phyloP scores from a whole-genome alignment of 495 filamentous ascomycete species.

The Daldinia vernicosa region DNA sequence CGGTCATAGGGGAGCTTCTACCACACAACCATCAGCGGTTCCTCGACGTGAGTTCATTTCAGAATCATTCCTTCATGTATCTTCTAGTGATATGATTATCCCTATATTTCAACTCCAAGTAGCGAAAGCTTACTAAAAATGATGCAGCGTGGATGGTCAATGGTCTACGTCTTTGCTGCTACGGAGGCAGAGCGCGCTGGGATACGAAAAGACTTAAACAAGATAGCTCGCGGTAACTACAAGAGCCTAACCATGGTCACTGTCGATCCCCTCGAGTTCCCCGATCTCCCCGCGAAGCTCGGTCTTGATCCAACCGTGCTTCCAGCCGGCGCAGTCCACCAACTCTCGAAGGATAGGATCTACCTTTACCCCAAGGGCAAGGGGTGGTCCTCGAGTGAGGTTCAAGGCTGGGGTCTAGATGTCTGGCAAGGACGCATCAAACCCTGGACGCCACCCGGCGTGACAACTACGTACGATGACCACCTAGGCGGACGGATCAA shows the following conservation, averaged over 20 bases:
- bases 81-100: not conserved
- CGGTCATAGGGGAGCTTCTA: constrained; percentile 52
- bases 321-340: constrained; percentile 49
- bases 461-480: constrained; percentile 43
- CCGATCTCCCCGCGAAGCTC: constrained; percentile 46
- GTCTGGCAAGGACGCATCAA: constrained; percentile 48
- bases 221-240: constrained; percentile 51
- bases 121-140: not conserved
- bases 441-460: constrained; percentile 47
- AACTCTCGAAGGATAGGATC: constrained; percentile 48
- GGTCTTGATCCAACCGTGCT: constrained; percentile 43
- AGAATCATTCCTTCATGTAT: not conserved
- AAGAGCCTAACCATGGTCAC: constrained; percentile 51
- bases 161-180: constrained; percentile 54
- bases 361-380: constrained; percentile 46
- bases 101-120: not conserved
- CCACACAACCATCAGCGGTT: constrained; percentile 48
- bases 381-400: constrained; percentile 28
- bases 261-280: constrained; percentile 56
- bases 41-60: constrained; percentile 46
- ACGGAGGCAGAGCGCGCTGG: constrained; percentile 41
- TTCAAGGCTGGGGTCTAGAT: constrained; percentile 48
- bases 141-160: constrained; percentile 49
- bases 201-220: constrained; percentile 46
- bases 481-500: constrained; percentile 34